A percentile compares a stretch with the other conserved stretches of the same genome.
phyloP scores from a whole-genome alignment of 164 flowering plant species.

The Chloranthus sessilifolius region DNA sequence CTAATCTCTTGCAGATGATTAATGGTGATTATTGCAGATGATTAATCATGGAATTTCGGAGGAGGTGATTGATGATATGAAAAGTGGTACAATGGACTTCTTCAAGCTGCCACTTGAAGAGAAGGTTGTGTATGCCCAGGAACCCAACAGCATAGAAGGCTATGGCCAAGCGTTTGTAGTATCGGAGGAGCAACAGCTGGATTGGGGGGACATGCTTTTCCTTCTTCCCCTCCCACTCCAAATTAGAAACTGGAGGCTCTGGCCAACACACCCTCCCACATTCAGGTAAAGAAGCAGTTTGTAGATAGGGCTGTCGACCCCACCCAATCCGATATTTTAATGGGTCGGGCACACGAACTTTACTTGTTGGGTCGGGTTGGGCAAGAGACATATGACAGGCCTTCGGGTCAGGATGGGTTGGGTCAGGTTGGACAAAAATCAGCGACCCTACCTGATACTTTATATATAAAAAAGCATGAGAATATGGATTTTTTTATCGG shows the following conservation, averaged over 20 bases:
- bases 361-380: background rate
- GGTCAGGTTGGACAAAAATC: background rate
- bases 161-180: constrained; percentile 51
- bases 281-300: constrained; percentile 24
- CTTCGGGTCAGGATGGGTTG: background rate
- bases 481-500: too few species aligned
- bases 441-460: background rate
- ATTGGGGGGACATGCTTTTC: constrained; percentile 49
- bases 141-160: constrained; percentile 36
- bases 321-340: background rate
- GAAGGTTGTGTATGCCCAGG: constrained; percentile 33
- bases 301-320: background rate
- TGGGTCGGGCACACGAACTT: background rate
- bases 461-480: too few species aligned
- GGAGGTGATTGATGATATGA: constrained; percentile 34
- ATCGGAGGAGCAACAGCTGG: constrained; percentile 45
- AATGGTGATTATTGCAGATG: constrained; percentile 49
- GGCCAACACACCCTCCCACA: constrained; percentile 32
- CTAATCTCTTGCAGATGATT: constrained; percentile 19
- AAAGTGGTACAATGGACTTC: constrained; percentile 29
- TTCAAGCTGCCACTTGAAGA: constrained; percentile 45
- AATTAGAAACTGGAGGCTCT: constrained; percentile 23
- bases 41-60: constrained; percentile 39
- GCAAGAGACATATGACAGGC: background rate
- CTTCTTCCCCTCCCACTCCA: constrained; percentile 21